These are phyloP conservation scores for Kodamaea neixiangensis DNA, from an alignment of 805 yeast genomes.

Conservation along the genomic window DNA sequence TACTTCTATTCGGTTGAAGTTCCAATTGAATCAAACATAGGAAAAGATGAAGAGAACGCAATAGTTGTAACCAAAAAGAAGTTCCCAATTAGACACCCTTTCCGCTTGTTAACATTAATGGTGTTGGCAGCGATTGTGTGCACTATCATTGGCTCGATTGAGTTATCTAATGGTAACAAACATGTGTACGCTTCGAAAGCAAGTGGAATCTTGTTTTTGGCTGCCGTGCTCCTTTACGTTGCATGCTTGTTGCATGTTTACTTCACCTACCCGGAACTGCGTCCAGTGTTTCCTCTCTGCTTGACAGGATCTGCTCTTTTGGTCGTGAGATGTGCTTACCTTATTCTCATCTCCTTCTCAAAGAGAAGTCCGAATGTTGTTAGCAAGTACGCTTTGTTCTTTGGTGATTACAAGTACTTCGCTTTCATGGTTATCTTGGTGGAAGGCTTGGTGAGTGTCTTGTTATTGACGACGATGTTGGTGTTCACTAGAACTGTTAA, in stretches of 20 bases:
- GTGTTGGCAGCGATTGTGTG: constrained; percentile 6
- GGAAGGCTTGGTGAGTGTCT: constrained; percentile 4
- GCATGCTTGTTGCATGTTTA: constrained; percentile 2
- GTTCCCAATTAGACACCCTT: constrained; percentile 6
- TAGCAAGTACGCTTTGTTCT: constrained; percentile 6
- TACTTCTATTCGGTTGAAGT: constrained; percentile 4
- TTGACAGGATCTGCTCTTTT: not conserved
- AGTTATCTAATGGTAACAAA: not conserved
- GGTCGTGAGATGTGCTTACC: constrained; percentile 7
- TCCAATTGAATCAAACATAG: not conserved
- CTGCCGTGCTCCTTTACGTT: not conserved
- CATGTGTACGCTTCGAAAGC: constrained; percentile 1
- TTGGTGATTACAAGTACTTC: constrained; percentile 11
- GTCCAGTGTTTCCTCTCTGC: not conserved
- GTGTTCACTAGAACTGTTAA: constrained; percentile 1
- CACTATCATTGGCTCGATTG: constrained; percentile 5
- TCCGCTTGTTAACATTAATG: constrained; percentile 5
- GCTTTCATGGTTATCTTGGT: constrained; percentile 3
- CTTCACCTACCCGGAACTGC: not conserved
- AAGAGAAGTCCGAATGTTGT: not conserved
- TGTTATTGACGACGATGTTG: constrained; percentile 4
- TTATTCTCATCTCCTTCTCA: constrained; percentile 5
- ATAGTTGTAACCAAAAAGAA: not conserved
- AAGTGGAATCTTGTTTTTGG: constrained; percentile 9
- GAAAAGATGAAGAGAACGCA: not conserved